These are phyloP conservation scores for Termitomyces sp. DNA, from an alignment of 768 basidiomycete species.

Conservation along the genomic window DNA sequence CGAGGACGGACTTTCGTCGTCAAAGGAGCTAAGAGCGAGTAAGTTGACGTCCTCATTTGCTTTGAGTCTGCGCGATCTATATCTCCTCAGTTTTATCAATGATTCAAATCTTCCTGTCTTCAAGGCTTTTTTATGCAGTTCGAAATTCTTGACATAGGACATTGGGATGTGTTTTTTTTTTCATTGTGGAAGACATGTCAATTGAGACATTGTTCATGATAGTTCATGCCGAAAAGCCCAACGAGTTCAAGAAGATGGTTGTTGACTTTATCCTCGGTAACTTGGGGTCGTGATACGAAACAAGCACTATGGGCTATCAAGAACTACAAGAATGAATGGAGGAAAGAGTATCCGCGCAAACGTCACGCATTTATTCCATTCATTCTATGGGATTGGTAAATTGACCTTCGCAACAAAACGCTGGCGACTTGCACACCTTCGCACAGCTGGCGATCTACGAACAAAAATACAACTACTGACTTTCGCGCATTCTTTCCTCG, in stretches of 20 bases:
- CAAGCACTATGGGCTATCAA: slow-evolving; percentile 88
- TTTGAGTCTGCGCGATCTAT: not conserved
- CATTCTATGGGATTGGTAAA: not conserved
- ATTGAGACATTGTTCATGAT: not conserved
- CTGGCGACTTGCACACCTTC: no score
- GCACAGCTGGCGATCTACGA: no score
- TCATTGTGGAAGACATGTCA: not conserved
- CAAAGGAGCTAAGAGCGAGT: slow-evolving; percentile 70
- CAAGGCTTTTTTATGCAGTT: slow-evolving; percentile 61
- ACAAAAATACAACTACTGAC: not conserved
- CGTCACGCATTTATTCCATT: no score
- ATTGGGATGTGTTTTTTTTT: slow-evolving; percentile 57
- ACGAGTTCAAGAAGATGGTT: slow-evolving; percentile 39
- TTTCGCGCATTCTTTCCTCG: not conserved
- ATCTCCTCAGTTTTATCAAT: slow-evolving; percentile 57
- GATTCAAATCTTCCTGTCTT: slow-evolving; percentile 51
- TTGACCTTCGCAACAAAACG: not conserved
- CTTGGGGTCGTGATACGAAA: slow-evolving; percentile 21
- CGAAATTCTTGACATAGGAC: slow-evolving; percentile 60
- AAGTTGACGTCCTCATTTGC: slow-evolving; percentile 8
- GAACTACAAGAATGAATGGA: slow-evolving; percentile 93
- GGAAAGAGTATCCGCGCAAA: slow-evolving; percentile 61
- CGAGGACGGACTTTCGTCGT: slow-evolving; percentile 60
- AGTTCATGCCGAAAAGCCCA: slow-evolving; percentile 76
- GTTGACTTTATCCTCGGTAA: slow-evolving; percentile 14